Percentiles rank a stretch among this genome's conserved stretches.
These are phyloP conservation scores for Amanita exitialis DNA, from an alignment of 768 basidiomycete species.

Conservation along the genomic window DNA sequence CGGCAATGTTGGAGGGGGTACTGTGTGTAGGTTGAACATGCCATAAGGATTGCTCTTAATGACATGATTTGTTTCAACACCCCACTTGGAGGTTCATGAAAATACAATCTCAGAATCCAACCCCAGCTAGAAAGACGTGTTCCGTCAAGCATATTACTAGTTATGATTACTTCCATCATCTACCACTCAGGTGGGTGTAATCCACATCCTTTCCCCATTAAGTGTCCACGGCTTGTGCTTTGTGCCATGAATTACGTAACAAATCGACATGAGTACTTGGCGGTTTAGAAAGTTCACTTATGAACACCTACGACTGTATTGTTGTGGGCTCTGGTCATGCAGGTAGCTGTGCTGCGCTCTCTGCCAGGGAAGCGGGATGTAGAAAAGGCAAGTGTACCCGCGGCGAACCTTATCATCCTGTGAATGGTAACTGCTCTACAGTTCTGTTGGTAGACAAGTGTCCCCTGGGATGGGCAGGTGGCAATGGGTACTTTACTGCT, in stretches of 20 bases:
- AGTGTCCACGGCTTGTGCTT: too few species aligned
- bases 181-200: too few species aligned
- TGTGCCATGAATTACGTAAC: too few species aligned
- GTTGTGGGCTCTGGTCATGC: constrained; percentile 61
- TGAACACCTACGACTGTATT: constrained; percentile 38
- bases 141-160: too few species aligned
- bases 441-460: constrained; percentile 62
- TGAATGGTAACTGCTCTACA: constrained; percentile 5
- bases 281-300: too few species aligned
- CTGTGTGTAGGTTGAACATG: constrained; percentile 50
- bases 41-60: constrained; percentile 15
- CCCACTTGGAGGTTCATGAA: too few species aligned
- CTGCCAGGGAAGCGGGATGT: constrained; percentile 51
- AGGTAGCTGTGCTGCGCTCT: constrained; percentile 54
- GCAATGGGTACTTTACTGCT: constrained; percentile 67
- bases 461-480: constrained; percentile 53
- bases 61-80: too few species aligned
- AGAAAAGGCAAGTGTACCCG: constrained; percentile 24
- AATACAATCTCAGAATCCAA: neutral
- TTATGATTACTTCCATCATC: too few species aligned
- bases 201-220: too few species aligned
- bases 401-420: too few species aligned
- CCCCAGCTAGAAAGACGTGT: too few species aligned
- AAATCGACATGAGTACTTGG: too few species aligned
- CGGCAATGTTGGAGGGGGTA: constrained; percentile 68